These are phyloP conservation scores for Xylaria flabelliformis DNA, from an alignment of 495 filamentous ascomycete species.

Conservation along the genomic window DNA sequence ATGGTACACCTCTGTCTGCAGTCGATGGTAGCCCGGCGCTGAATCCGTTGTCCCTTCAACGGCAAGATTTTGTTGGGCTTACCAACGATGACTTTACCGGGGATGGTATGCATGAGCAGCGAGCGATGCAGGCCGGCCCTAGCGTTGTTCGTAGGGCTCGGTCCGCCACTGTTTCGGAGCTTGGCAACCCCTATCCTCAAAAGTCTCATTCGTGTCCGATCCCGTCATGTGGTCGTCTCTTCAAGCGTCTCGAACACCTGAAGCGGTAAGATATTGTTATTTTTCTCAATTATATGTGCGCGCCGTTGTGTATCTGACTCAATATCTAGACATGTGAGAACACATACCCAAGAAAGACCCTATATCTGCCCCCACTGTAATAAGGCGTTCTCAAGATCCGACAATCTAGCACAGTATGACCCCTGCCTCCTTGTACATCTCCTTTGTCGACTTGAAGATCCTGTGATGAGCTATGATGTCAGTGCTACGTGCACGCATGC, in stretches of 20 bases:
- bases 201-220: constrained; percentile 99
- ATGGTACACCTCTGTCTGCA: constrained; percentile 83
- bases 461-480: constrained; percentile 45
- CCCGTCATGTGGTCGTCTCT: constrained; percentile 93
- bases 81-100: constrained; percentile 68
- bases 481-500: constrained; percentile 38
- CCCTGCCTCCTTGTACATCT: constrained; percentile 39
- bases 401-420: constrained; percentile 96
- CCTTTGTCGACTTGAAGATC: constrained; percentile 44
- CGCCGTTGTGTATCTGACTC: constrained; percentile 57
- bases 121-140: constrained; percentile 66
- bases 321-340: constrained; percentile 92
- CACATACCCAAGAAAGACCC: constrained; percentile 98
- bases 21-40: constrained; percentile 79
- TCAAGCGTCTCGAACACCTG: constrained; percentile 98
- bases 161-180: constrained; percentile 94
- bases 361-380: constrained; percentile 97
- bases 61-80: constrained; percentile 65
- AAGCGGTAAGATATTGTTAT: constrained; percentile 81
- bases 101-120: constrained; percentile 65
- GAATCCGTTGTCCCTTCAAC: constrained; percentile 67
- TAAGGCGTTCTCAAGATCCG: constrained; percentile 97
- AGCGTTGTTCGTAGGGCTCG: constrained; percentile 87
- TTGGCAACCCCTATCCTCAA: constrained; percentile 89
- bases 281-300: constrained; percentile 54